phyloP scores from a whole-genome alignment of 2,329 filamentous ascomycete species.

The Aciculosporium take region DNA sequence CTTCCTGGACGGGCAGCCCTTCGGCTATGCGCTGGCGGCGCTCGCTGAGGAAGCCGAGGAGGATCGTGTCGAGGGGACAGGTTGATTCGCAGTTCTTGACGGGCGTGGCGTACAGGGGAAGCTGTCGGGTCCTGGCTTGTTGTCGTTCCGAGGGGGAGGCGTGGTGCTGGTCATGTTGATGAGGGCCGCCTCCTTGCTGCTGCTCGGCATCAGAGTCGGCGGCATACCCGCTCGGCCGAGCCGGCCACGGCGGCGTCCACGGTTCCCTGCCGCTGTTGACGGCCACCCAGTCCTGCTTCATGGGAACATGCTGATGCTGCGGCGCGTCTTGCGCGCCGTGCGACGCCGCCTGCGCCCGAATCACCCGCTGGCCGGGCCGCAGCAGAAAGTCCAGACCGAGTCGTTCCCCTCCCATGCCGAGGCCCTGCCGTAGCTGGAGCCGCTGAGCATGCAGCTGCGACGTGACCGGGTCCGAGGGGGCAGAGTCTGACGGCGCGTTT shows the following conservation, averaged over 20 bases:
- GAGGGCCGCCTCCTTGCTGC: not conserved
- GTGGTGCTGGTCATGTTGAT: not conserved
- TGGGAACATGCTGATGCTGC: slow-evolving; percentile 30
- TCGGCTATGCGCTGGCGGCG: slow-evolving; percentile 51
- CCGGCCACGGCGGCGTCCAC: not conserved
- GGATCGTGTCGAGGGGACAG: slow-evolving; percentile 63
- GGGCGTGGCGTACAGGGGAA: slow-evolving; percentile 17
- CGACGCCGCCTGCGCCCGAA: slow-evolving; percentile 35
- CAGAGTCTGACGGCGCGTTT: not conserved
- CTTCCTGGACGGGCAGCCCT: slow-evolving; percentile 47
- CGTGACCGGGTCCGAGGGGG: slow-evolving; percentile 5
- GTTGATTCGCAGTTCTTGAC: slow-evolving; percentile 52
- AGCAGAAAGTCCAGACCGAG: slow-evolving; percentile 63
- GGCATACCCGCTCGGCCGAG: not conserved
- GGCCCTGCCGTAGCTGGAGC: slow-evolving; percentile 35
- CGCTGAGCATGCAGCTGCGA: slow-evolving; percentile 31
- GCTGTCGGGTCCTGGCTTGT: slow-evolving; percentile 1
- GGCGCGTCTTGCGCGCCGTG: slow-evolving; percentile 33
- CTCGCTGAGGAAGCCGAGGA: slow-evolving; percentile 64
- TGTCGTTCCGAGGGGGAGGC: not conserved
- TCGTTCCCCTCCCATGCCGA: slow-evolving; percentile 50
- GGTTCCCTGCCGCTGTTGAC: slow-evolving; percentile 3
- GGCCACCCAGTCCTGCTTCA: slow-evolving; percentile 36
- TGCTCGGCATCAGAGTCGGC: not conserved
- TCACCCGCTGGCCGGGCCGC: slow-evolving; percentile 26